Percentiles rank a stretch among this genome's conserved stretches.
Conservation (phyloP, 257 asterid species). For the Buddleja alternifolia region DNA sequence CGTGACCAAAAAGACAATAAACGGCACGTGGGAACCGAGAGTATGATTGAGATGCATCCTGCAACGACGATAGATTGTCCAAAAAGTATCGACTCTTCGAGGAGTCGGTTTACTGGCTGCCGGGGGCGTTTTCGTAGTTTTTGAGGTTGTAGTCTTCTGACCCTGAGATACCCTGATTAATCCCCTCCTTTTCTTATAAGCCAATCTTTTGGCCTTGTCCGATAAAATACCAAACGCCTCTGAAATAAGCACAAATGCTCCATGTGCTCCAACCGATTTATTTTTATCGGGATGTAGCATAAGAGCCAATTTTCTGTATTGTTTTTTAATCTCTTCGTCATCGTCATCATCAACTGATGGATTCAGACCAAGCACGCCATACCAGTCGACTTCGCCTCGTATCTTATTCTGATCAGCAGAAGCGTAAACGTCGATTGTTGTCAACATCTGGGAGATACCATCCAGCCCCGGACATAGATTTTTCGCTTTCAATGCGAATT, state of each 20-base stretch:
- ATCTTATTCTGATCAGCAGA: slow-evolving; percentile 63
- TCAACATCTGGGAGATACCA: slow-evolving; percentile 63
- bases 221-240: slow-evolving; percentile 71
- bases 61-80: slow-evolving; percentile 65
- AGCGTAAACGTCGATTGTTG: slow-evolving; percentile 58
- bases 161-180: slow-evolving; percentile 40
- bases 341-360: slow-evolving; percentile 70
- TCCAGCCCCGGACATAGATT: slow-evolving; percentile 60
- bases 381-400: slow-evolving; percentile 75
- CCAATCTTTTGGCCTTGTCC: slow-evolving; percentile 62
- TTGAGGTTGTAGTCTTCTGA: slow-evolving; percentile 42
- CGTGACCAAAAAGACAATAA: too few species aligned
- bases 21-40: slow-evolving; percentile 52
- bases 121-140: slow-evolving; percentile 37
- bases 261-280: slow-evolving; percentile 65
- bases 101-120: slow-evolving; percentile 35
- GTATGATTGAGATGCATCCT: slow-evolving; percentile 51
- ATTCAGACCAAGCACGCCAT: slow-evolving; percentile 59
- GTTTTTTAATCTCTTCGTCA: slow-evolving; percentile 57
- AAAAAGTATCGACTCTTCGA: slow-evolving; percentile 62
- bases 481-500: too few species aligned
- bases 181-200: slow-evolving; percentile 58
- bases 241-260: slow-evolving; percentile 69
- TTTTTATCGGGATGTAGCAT: slow-evolving; percentile 83
- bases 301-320: slow-evolving; percentile 76